Conservation (phyloP, 129 eudicot genomes). For the Helianthus annuus region DNA sequence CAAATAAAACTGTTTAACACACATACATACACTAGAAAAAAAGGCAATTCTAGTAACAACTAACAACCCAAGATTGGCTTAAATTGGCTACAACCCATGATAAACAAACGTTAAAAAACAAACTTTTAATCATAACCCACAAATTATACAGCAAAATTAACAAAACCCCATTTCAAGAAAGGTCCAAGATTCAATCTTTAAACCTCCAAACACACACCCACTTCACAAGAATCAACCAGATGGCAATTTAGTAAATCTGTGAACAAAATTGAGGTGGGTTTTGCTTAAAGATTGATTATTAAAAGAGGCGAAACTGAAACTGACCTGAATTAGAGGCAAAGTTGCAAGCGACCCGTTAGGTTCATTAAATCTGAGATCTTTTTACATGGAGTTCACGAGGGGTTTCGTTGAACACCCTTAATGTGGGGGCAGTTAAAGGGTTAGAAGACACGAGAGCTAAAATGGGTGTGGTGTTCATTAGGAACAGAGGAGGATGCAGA, state of each 20-base stretch:
- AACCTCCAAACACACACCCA: constrained; percentile 30
- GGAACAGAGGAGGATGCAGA: constrained; percentile 21
- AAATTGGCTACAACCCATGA: constrained; percentile 11
- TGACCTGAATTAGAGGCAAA: constrained; percentile 83
- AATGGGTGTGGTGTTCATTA: constrained; percentile 36
- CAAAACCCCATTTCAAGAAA: constrained; percentile 32
- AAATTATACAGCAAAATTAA: constrained; percentile 21
- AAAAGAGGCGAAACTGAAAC: constrained; percentile 8
- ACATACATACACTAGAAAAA: not conserved
- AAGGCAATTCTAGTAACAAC: not conserved
- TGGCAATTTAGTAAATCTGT: constrained; percentile 16
- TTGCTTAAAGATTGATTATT: not conserved
- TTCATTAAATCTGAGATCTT: constrained; percentile 47
- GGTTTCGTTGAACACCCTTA: constrained; percentile 32
- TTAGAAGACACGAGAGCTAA: constrained; percentile 23
- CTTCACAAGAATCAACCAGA: constrained; percentile 32
- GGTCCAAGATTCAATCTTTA: constrained; percentile 24
- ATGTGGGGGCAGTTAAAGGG: constrained; percentile 11
- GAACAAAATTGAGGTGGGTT: constrained; percentile 29
- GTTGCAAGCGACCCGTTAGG: constrained; percentile 63
- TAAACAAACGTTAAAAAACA: constrained; percentile 6
- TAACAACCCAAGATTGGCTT: constrained; percentile 3
- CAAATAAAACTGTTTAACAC: not conserved
- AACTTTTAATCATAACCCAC: constrained; percentile 9
- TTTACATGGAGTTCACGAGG: constrained; percentile 66